Conservation (phyloP, 495 filamentous ascomycete genomes). For the Aspergillus steynii region DNA sequence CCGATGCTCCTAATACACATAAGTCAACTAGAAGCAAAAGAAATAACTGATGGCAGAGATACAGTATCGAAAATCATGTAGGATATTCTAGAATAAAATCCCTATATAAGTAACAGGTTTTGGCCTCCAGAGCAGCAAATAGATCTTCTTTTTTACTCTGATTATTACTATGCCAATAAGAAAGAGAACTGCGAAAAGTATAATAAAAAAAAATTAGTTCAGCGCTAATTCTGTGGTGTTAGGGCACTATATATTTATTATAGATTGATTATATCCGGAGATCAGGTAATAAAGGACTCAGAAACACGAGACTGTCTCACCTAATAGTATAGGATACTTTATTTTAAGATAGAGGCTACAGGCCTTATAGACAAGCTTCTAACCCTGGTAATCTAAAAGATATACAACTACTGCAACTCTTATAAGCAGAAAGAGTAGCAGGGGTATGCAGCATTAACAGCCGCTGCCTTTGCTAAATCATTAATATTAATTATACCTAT, state of each 20-base stretch:
- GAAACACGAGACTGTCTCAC: conserved; percentile 23
- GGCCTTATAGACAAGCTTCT: no score
- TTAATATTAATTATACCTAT: conserved; percentile 2
- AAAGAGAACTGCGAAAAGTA: conserved; percentile 19
- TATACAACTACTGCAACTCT: background rate
- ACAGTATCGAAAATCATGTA: conserved; percentile 32
- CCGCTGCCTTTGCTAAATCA: conserved; percentile 3
- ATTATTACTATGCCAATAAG: conserved; percentile 17
- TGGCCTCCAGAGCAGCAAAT: conserved; percentile 10
- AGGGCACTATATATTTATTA: conserved; percentile 17
- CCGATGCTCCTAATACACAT: conserved; percentile 19
- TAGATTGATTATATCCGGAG: conserved; percentile 25
- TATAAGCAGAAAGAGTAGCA: conserved; percentile 9
- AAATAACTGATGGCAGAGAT: conserved; percentile 12
- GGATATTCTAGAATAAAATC: conserved; percentile 20
- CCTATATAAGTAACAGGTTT: conserved; percentile 18
- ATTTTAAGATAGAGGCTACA: conserved; percentile 47
- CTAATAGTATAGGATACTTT: conserved; percentile 26
- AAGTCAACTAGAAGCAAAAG: conserved; percentile 19
- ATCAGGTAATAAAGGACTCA: conserved; percentile 30
- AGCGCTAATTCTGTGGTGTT: conserved; percentile 8
- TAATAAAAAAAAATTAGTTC: conserved; percentile 14
- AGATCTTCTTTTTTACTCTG: conserved; percentile 26
- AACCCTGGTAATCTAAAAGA: no score
- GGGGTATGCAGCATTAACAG: conserved; percentile 5